Percentiles rank a stretch among this genome's conserved stretches.
phyloP scores from a whole-genome alignment of 495 filamentous ascomycete genomes.

The Symbiotaphrina buchneri region DNA sequence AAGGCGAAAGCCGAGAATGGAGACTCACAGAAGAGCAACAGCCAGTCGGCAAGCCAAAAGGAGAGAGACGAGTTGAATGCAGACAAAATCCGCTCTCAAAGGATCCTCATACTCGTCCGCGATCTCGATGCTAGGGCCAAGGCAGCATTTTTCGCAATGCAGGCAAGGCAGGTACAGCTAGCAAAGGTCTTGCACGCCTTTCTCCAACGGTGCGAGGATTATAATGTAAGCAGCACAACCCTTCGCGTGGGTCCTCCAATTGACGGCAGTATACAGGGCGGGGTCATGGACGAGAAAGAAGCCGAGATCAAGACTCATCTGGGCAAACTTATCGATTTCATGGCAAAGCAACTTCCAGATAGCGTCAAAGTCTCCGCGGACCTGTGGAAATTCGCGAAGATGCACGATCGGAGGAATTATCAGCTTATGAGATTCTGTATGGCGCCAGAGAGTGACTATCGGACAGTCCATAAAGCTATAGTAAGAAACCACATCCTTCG shows the following conservation, averaged over 20 bases:
- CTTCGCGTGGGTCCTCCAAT: constrained; percentile 1
- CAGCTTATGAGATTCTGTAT: constrained; percentile 73
- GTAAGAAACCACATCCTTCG: constrained; percentile 8
- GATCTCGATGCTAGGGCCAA: constrained; percentile 59
- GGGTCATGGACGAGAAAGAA: constrained; percentile 52
- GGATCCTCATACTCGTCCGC: constrained; percentile 59
- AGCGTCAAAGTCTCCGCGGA: constrained; percentile 38
- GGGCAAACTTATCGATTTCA: constrained; percentile 36
- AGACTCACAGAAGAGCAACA: constrained; percentile 29
- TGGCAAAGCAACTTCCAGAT: constrained; percentile 59
- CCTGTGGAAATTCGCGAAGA: constrained; percentile 75
- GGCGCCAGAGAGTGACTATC: constrained; percentile 73
- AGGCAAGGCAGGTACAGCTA: constrained; percentile 46
- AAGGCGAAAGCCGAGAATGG: constrained; percentile 38
- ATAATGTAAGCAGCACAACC: constrained; percentile 29
- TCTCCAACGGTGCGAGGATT: constrained; percentile 60
- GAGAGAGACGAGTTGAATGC: constrained; percentile 35
- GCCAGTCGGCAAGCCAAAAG: constrained; percentile 18
- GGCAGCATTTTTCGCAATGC: constrained; percentile 75
- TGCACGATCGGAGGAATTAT: constrained; percentile 77
- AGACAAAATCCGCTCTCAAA: constrained; percentile 68
- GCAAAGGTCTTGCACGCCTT: constrained; percentile 47
- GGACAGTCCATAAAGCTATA: constrained; percentile 68
- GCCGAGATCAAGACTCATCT: constrained; percentile 45
- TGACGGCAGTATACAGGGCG: constrained; percentile 28